Conservation (phyloP, 805 yeast species). For the Alloascoidea africana region DNA sequence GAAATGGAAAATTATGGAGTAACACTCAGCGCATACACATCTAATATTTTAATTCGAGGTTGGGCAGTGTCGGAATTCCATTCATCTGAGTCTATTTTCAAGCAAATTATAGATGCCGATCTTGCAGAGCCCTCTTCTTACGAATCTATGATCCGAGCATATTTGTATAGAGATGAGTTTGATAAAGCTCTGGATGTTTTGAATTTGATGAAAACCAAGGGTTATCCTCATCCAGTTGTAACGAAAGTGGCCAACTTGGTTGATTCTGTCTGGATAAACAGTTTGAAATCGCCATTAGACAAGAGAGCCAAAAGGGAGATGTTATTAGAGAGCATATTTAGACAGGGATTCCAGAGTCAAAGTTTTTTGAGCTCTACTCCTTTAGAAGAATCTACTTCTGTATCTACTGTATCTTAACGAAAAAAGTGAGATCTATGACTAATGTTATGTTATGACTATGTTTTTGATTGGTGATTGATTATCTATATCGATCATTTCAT, state of each 20-base stretch:
- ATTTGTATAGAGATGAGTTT: slow-evolving; percentile 11
- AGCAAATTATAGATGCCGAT: slow-evolving; percentile 9
- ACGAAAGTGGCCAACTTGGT: slow-evolving; percentile 11
- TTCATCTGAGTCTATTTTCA: slow-evolving; percentile 14
- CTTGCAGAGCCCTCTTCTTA: slow-evolving; percentile 19
- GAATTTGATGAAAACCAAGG: slow-evolving; percentile 10
- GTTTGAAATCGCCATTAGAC: background rate
- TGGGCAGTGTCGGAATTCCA: slow-evolving; percentile 17
- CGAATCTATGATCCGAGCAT: slow-evolving; percentile 19
- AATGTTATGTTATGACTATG: too few species aligned
- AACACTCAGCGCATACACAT: slow-evolving; percentile 17
- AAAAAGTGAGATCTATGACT: too few species aligned
- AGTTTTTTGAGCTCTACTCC: too few species aligned
- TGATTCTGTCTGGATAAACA: background rate
- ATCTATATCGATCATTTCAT: too few species aligned
- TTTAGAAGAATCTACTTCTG: too few species aligned
- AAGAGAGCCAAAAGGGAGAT: slow-evolving; percentile 3
- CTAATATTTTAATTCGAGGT: slow-evolving; percentile 17
- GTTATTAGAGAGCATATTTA: slow-evolving; percentile 11
- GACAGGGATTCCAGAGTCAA: slow-evolving; percentile 11
- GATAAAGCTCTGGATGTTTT: slow-evolving; percentile 11
- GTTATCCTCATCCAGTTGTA: slow-evolving; percentile 17
- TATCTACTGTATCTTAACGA: too few species aligned
- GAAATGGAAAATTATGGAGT: slow-evolving; percentile 19
- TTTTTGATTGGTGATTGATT: too few species aligned